A percentile compares a stretch with the other conserved stretches of the same genome.
phyloP scores from a whole-genome alignment of 345 rosid species.

The Lenwebbia sp. region DNA sequence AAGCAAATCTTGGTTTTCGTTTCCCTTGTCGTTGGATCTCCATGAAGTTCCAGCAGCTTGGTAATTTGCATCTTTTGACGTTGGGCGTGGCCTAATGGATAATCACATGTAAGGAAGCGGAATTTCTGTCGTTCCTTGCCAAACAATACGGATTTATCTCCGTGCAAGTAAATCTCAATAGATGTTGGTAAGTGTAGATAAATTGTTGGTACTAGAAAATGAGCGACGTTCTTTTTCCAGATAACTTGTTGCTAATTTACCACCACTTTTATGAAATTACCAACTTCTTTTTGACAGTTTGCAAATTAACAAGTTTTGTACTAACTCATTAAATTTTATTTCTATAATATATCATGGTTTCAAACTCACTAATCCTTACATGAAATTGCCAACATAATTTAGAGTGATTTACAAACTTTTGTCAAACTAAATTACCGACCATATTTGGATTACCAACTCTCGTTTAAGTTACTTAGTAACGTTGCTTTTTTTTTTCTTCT shows the following conservation, averaged over 20 bases:
- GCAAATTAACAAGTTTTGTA: not conserved
- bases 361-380: not conserved
- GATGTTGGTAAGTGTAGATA: not conserved
- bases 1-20: no score
- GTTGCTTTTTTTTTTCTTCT: not conserved
- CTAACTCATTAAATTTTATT: not conserved
- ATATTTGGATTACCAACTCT: not conserved
- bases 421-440: not conserved
- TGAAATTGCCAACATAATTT: not conserved
- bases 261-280: not conserved
- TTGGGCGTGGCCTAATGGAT: not conserved
- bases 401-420: not conserved
- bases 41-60: not conserved
- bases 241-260: not conserved
- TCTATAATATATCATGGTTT: not conserved
- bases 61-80: not conserved
- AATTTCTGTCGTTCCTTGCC: not conserved
- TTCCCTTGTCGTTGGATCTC: no score
- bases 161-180: not conserved
- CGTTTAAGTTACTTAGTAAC: not conserved
- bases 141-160: not conserved
- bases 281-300: not conserved
- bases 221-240: not conserved
- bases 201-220: not conserved
- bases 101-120: not conserved